phyloP scores from a whole-genome alignment of 2,329 filamentous ascomycete species.

The Pseudophaeomoniella oleicola region DNA sequence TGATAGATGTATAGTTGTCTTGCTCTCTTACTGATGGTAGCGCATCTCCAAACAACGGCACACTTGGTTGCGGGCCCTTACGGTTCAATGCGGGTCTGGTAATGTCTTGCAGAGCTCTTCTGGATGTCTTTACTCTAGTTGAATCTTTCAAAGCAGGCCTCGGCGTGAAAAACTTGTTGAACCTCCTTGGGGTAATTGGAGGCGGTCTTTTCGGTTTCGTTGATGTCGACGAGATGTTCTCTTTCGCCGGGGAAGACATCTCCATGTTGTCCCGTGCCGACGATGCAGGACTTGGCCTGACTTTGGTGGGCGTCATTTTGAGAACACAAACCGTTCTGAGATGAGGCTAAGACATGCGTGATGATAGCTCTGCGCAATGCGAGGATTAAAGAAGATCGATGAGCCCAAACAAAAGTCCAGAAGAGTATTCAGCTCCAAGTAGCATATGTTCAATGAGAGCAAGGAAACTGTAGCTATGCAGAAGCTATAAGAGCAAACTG shows the following conservation, averaged over 20 bases:
- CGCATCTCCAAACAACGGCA: background rate
- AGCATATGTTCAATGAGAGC: no score
- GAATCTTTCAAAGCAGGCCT: slow-evolving; percentile 22
- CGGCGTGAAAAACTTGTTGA: slow-evolving; percentile 36
- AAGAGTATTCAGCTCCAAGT: no score
- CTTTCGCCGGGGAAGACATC: background rate
- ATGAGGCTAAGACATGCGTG: no score
- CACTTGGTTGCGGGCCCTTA: slow-evolving; percentile 14
- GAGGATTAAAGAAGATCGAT: no score
- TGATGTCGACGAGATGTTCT: slow-evolving; percentile 1
- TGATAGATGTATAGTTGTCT: slow-evolving; percentile 14
- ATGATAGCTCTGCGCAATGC: no score
- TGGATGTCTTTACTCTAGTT: slow-evolving; percentile 22
- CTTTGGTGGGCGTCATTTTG: background rate
- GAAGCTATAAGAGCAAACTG: no score
- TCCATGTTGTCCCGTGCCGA: background rate
- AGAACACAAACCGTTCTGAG: no score
- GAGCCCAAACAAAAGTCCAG: no score
- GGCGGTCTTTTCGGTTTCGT: slow-evolving; percentile 27
- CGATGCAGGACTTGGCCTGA: background rate
- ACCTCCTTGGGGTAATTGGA: slow-evolving; percentile 35
- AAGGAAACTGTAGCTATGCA: no score
- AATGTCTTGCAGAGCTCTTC: slow-evolving; percentile 29
- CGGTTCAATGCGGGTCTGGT: slow-evolving; percentile 27
- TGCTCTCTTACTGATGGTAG: background rate